phyloP scores from a whole-genome alignment of 2,329 filamentous ascomycete species.

The Colletotrichum theobromicola region DNA sequence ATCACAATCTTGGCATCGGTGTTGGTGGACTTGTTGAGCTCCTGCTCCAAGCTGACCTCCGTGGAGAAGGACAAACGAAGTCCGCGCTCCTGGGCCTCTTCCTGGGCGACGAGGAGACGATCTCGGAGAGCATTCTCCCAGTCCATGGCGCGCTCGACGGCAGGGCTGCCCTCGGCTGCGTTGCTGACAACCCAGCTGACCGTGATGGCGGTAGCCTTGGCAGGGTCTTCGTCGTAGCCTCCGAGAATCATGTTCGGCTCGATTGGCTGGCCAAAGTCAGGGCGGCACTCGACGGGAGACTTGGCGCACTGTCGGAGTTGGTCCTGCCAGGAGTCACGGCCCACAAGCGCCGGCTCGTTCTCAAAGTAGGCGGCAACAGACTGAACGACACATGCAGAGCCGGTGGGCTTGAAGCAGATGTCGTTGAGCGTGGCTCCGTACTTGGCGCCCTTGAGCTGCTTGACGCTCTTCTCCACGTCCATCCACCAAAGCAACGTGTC shows the following conservation, averaged over 20 bases:
- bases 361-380: constrained; percentile 91
- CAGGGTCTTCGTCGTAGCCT: constrained; percentile 72
- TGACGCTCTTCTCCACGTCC: constrained; percentile 80
- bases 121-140: constrained; percentile 84
- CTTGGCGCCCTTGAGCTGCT: constrained; percentile 71
- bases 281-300: constrained; percentile 84
- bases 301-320: constrained; percentile 76
- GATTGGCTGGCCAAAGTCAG: constrained; percentile 87
- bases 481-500: constrained; percentile 95
- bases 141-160: constrained; percentile 78
- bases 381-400: constrained; percentile 88
- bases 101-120: constrained; percentile 77
- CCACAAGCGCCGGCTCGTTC: constrained; percentile 65
- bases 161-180: constrained; percentile 73
- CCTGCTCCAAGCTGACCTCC: constrained; percentile 92
- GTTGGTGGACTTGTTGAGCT: constrained; percentile 97
- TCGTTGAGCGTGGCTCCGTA: constrained; percentile 77
- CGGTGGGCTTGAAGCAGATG: constrained; percentile 93
- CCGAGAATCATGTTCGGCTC: constrained; percentile 87
- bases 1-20: constrained; percentile 97
- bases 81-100: constrained; percentile 78
- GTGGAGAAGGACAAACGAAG: constrained; percentile 93
- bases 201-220: constrained; percentile 80
- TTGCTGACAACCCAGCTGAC: constrained; percentile 97
- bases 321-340: constrained; percentile 72